Evolutionary conservation across 495 filamentous ascomycete genomes (phyloP).

Genomic region (Aspergillus steynii): DNA sequence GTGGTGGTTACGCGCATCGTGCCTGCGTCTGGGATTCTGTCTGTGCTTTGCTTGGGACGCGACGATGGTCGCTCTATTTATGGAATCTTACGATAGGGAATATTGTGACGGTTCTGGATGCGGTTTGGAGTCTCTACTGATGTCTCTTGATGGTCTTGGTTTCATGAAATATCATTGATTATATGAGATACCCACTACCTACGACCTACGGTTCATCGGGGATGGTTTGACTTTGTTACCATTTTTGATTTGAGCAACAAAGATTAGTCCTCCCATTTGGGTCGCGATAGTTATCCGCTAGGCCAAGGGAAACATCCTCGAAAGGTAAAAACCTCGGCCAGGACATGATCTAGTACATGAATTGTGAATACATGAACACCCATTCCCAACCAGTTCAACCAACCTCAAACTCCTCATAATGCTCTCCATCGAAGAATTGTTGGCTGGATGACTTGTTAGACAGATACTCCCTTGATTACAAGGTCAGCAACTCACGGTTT

Average conservation of each 20-base stretch:
- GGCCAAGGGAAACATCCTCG: conserved; percentile 20
- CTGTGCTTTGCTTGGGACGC: too few relatives aligned
- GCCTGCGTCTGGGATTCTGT: too few relatives aligned
- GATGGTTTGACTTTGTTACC: neutral
- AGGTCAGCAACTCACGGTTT: conserved; percentile 7
- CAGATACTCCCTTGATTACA: neutral
- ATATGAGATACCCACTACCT: neutral
- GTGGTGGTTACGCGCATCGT: too few relatives aligned
- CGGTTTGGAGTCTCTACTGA: too few relatives aligned
- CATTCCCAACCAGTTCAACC: neutral
- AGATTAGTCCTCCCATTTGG: conserved; percentile 19
- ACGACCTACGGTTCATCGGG: too few relatives aligned
- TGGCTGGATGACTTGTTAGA: neutral
- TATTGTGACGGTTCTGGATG: too few relatives aligned
- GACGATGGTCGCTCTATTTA: too few relatives aligned
- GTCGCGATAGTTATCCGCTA: conserved; percentile 1
- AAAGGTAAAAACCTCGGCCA: conserved; percentile 24
- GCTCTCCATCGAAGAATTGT: neutral
- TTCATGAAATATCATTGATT: too few relatives aligned
- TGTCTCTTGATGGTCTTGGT: too few relatives aligned
- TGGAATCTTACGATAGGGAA: too few relatives aligned
- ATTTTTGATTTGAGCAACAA: neutral
- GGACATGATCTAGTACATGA: conserved; percentile 6
- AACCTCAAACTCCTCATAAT: neutral
- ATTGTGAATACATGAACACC: neutral